Evolutionary conservation across 371 early-diverging fungal genomes (phyloP).

Genomic region (Mortierella sp.): DNA sequence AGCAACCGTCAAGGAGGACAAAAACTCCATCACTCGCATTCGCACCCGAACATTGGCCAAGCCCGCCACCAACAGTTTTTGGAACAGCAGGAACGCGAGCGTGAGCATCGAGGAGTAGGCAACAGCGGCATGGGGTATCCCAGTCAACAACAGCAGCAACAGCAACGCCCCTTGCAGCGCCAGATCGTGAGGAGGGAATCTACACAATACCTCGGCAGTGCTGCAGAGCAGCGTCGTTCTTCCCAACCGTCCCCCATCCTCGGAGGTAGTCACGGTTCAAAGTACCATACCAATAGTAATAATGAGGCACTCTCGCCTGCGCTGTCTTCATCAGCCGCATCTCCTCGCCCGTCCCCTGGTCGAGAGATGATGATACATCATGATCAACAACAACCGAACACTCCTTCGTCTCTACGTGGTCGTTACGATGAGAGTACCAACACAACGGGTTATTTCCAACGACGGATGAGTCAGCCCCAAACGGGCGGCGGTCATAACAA

Average conservation of each 20-base stretch:
- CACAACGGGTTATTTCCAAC: slow-evolving; percentile 10
- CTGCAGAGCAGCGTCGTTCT: slow-evolving; percentile 22
- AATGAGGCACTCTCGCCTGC: slow-evolving; percentile 24
- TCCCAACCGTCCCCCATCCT: slow-evolving; percentile 29
- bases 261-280: too few relatives aligned
- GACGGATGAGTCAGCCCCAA: slow-evolving; percentile 43
- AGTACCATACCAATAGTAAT: slow-evolving; percentile 5
- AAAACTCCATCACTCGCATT: slow-evolving; percentile 43
- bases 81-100: slow-evolving; percentile 21
- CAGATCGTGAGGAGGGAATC: slow-evolving; percentile 25
- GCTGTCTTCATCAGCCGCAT: slow-evolving; percentile 11
- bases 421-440: slow-evolving; percentile 16
- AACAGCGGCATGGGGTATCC: slow-evolving; percentile 14
- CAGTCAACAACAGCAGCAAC: slow-evolving; percentile 11
- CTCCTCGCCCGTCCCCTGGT: slow-evolving; percentile 29
- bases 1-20: slow-evolving; percentile 5
- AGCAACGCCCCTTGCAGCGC: slow-evolving; percentile 11
- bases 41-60: slow-evolving; percentile 49
- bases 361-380: slow-evolving; percentile 8
- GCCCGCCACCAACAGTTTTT: slow-evolving; percentile 34
- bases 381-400: slow-evolving; percentile 1
- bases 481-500: slow-evolving; percentile 5
- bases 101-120: slow-evolving; percentile 37
- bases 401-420: not conserved
- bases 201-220: slow-evolving; percentile 15